Evolutionary conservation across 2,329 filamentous ascomycete genomes (phyloP).

Genomic region (Fusarium haematococcum): DNA sequence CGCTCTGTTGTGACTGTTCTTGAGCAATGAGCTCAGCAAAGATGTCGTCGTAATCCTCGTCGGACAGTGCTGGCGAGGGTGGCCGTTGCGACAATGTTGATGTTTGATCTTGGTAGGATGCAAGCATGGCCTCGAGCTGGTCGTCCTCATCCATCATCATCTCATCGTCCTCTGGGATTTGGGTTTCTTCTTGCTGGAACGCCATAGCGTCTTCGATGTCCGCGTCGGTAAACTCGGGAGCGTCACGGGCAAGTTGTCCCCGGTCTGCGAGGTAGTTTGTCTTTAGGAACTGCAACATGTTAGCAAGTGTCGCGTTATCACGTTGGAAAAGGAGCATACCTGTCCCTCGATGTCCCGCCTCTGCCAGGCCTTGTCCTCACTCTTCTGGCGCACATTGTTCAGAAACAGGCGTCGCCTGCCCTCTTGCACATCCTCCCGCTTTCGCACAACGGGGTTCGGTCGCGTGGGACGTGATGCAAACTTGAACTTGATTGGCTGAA

Average conservation of each 20-base stretch:
- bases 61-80: slow-evolving; percentile 55
- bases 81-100: slow-evolving; percentile 40
- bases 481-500: slow-evolving; percentile 56
- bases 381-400: slow-evolving; percentile 71
- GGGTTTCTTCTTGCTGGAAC: slow-evolving; percentile 45
- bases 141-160: slow-evolving; percentile 69
- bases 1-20: slow-evolving; percentile 38
- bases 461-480: slow-evolving; percentile 68
- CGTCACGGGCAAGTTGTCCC: slow-evolving; percentile 50
- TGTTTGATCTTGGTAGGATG: slow-evolving; percentile 55
- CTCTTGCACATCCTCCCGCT: slow-evolving; percentile 72
- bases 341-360: slow-evolving; percentile 72
- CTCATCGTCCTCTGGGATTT: slow-evolving; percentile 53
- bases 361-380: slow-evolving; percentile 70
- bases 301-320: slow-evolving; percentile 1
- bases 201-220: slow-evolving; percentile 64
- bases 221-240: slow-evolving; percentile 58
- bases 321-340: slow-evolving; percentile 38
- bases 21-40: slow-evolving; percentile 61
- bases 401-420: slow-evolving; percentile 76
- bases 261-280: slow-evolving; percentile 50
- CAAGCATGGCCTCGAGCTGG: slow-evolving; percentile 69
- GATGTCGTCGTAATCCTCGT: slow-evolving; percentile 72
- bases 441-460: slow-evolving; percentile 71
- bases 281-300: slow-evolving; percentile 49